These are phyloP conservation scores for Letharia columbiana DNA, from an alignment of 495 filamentous ascomycete species.

Conservation along the genomic window DNA sequence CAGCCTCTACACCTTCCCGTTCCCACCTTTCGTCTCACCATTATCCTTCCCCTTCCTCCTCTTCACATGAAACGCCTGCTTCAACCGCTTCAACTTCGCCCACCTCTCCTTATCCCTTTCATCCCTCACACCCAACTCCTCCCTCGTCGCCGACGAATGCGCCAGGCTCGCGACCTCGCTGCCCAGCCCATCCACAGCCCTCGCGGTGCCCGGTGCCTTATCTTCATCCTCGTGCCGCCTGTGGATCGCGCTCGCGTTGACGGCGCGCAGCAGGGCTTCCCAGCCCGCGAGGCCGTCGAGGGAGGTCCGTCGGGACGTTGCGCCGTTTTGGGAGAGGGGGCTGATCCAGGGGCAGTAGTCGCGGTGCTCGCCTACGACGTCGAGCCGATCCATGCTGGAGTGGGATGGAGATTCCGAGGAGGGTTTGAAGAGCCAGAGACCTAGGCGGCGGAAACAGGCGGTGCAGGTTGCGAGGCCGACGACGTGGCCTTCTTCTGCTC, in stretches of 20 bases:
- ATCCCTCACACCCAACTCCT: slow-evolving; percentile 25
- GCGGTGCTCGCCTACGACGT: slow-evolving; percentile 60
- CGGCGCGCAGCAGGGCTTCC: slow-evolving; percentile 37
- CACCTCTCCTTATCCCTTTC: slow-evolving; percentile 45
- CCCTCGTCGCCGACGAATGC: slow-evolving; percentile 22
- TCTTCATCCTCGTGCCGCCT: slow-evolving; percentile 19
- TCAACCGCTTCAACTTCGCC: slow-evolving; percentile 43
- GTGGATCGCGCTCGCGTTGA: slow-evolving; percentile 25
- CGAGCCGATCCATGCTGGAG: slow-evolving; percentile 54
- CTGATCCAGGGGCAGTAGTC: slow-evolving; percentile 79
- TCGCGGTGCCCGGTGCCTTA: slow-evolving; percentile 1
- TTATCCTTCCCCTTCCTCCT: slow-evolving; percentile 17
- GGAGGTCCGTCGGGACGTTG: slow-evolving; percentile 19
- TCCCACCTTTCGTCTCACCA: neutral
- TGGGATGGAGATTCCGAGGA: slow-evolving; percentile 39
- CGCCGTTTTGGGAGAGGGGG: slow-evolving; percentile 46
- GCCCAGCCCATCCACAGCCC: neutral
- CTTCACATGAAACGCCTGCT: slow-evolving; percentile 40
- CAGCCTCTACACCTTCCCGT: too few relatives aligned
- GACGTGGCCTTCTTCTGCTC: slow-evolving; percentile 52
- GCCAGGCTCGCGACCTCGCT: slow-evolving; percentile 17
- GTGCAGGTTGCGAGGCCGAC: slow-evolving; percentile 67
- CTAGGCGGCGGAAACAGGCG: slow-evolving; percentile 79
- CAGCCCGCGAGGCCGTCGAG: slow-evolving; percentile 38
- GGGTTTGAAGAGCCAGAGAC: slow-evolving; percentile 86